These are phyloP conservation scores for Penicillium sp. DNA, from an alignment of 2,329 filamentous ascomycete species.

Conservation along the genomic window DNA sequence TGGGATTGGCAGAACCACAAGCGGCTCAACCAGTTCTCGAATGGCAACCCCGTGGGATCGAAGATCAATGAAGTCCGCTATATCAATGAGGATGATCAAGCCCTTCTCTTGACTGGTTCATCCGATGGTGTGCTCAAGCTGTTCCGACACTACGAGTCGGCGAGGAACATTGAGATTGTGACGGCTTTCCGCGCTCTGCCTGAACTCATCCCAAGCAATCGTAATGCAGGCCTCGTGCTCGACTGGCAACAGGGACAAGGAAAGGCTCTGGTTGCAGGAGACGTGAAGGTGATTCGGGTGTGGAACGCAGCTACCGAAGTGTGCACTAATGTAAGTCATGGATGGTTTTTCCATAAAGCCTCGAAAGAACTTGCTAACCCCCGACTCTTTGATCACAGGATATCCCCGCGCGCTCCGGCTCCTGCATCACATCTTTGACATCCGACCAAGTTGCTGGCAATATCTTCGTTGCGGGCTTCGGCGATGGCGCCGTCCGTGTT, in stretches of 20 bases:
- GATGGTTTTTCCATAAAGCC: not conserved
- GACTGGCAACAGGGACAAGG: slow-evolving; percentile 99
- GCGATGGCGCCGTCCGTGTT: slow-evolving; percentile 90
- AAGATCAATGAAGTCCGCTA: slow-evolving; percentile 95
- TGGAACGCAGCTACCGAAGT: slow-evolving; percentile 96
- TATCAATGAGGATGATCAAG: slow-evolving; percentile 98
- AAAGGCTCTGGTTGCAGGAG: slow-evolving; percentile 90
- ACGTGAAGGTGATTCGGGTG: slow-evolving; percentile 91
- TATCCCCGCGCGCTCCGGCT: slow-evolving; percentile 91
- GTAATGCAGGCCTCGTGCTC: slow-evolving; percentile 94
- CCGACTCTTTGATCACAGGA: slow-evolving; percentile 58
- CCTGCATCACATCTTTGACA: slow-evolving; percentile 93
- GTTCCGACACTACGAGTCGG: slow-evolving; percentile 87
- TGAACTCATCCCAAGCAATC: slow-evolving; percentile 90
- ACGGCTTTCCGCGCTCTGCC: slow-evolving; percentile 91
- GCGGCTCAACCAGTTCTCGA: slow-evolving; percentile 83
- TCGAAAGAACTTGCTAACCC: not conserved
- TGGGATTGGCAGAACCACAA: slow-evolving; percentile 90
- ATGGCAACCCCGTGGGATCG: slow-evolving; percentile 88
- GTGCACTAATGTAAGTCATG: slow-evolving; percentile 69
- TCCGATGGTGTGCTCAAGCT: slow-evolving; percentile 94
- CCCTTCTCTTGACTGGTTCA: slow-evolving; percentile 90
- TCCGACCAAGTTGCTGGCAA: slow-evolving; percentile 98
- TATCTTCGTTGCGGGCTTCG: slow-evolving; percentile 94
- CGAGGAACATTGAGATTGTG: slow-evolving; percentile 78